Percentiles rank a stretch among this genome's conserved stretches.
phyloP scores from a whole-genome alignment of 2,329 filamentous ascomycete species.

The Claviceps citrina region DNA sequence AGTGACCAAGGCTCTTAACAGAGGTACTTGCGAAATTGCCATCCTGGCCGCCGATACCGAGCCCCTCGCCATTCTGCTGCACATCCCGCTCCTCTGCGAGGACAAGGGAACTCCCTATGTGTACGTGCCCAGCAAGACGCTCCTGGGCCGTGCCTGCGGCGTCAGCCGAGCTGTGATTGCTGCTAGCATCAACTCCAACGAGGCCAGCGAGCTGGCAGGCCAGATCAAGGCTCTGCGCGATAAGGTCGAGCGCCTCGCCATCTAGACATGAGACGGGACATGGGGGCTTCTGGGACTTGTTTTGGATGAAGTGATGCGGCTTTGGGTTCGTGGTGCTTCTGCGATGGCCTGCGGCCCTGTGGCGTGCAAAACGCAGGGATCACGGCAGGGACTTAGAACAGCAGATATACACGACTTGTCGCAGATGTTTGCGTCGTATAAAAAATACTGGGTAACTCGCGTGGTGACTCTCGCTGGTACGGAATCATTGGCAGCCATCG shows the following conservation, averaged over 20 bases:
- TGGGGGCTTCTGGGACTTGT: no score
- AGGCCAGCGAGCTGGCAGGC: constrained; percentile 69
- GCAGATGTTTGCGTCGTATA: no score
- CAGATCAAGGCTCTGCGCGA: constrained; percentile 84
- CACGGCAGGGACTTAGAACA: no score
- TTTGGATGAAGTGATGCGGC: no score
- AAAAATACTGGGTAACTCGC: no score
- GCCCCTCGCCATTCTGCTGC: constrained; percentile 75
- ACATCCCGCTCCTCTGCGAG: constrained; percentile 78
- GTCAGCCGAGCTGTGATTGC: constrained; percentile 80
- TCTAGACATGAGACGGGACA: constrained; percentile 37
- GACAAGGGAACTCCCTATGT: constrained; percentile 55
- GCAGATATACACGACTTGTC: no score
- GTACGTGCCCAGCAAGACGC: constrained; percentile 63
- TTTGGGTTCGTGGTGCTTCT: no score
- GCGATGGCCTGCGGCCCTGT: no score
- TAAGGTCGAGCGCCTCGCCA: constrained; percentile 90
- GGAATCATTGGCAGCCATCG: no score
- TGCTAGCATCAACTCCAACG: constrained; percentile 79
- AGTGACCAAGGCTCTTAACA: constrained; percentile 72
- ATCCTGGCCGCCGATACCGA: constrained; percentile 79
- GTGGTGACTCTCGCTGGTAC: no score
- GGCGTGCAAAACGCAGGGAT: no score
- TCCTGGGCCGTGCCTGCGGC: constrained; percentile 77
- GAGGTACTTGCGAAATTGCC: constrained; percentile 79